phyloP scores from a whole-genome alignment of 768 basidiomycete genomes.

The Tulasnella sp. region DNA sequence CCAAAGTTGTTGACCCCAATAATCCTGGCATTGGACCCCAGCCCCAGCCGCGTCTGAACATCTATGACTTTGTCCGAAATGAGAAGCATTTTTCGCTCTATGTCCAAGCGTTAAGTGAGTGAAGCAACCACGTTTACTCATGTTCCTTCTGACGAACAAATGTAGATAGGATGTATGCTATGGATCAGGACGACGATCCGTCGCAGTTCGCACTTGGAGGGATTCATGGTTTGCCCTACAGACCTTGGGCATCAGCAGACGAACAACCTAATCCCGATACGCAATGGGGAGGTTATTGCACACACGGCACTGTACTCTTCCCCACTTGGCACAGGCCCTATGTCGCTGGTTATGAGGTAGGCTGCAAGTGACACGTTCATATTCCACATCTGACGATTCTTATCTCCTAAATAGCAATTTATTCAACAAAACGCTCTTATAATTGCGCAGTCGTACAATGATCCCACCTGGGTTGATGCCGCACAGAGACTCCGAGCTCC shows the following conservation, averaged over 20 bases:
- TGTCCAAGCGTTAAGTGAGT: slow-evolving; percentile 38
- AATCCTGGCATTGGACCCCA: neutral
- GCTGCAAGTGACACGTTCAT: slow-evolving; percentile 5
- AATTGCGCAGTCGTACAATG: slow-evolving; percentile 32
- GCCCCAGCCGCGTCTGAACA: slow-evolving; percentile 30
- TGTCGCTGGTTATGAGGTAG: slow-evolving; percentile 37
- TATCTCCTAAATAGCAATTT: slow-evolving; percentile 31
- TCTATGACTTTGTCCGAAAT: slow-evolving; percentile 33
- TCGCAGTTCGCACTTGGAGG: slow-evolving; percentile 38
- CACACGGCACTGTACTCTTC: slow-evolving; percentile 36
- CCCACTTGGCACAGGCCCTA: slow-evolving; percentile 48
- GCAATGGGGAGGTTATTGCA: slow-evolving; percentile 31
- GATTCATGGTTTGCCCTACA: slow-evolving; percentile 40
- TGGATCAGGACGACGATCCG: slow-evolving; percentile 24
- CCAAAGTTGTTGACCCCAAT: too few species aligned
- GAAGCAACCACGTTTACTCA: slow-evolving; percentile 1
- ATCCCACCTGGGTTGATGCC: slow-evolving; percentile 25
- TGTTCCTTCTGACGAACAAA: neutral
- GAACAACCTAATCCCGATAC: slow-evolving; percentile 22
- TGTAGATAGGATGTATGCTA: slow-evolving; percentile 22
- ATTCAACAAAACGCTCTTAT: slow-evolving; percentile 30
- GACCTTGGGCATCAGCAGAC: slow-evolving; percentile 30
- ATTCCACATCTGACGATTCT: neutral
- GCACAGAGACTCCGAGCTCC: slow-evolving; percentile 31
- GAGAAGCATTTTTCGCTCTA: slow-evolving; percentile 40